Conservation (phyloP, 805 yeast genomes). For the Cyberlindnera misumaiensis region DNA sequence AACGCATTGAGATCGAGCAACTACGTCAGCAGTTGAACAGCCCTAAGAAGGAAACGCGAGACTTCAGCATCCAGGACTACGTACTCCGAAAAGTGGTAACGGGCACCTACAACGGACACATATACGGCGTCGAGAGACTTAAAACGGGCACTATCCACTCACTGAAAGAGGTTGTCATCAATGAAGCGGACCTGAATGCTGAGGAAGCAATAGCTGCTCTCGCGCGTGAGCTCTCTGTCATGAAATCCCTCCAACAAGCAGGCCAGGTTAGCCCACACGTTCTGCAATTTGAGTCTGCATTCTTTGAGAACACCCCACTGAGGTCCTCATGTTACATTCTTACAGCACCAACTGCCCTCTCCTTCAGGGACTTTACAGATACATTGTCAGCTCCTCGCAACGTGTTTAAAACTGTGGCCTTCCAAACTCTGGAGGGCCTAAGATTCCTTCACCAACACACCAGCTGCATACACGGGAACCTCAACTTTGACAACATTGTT, state of each 20-base stretch:
- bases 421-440: conserved; percentile 1
- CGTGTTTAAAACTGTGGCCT: neutral
- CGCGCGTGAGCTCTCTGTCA: neutral
- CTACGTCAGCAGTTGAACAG: neutral
- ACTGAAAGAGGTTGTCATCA: conserved; percentile 4
- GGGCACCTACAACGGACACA: conserved; percentile 1
- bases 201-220: neutral
- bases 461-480: conserved; percentile 2
- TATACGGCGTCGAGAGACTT: conserved; percentile 7
- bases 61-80: conserved; percentile 4
- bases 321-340: conserved; percentile 1
- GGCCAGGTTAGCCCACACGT: neutral
- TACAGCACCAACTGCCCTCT: conserved; percentile 1
- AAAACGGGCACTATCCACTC: conserved; percentile 1
- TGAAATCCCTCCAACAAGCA: neutral
- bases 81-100: conserved; percentile 1
- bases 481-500: conserved; percentile 1
- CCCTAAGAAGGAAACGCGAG: neutral
- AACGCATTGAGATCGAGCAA: neutral
- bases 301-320: conserved; percentile 1
- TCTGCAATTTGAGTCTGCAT: neutral
- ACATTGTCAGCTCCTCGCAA: neutral
- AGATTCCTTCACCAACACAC: neutral
- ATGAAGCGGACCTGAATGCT: neutral
- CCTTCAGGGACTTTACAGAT: neutral